Percentiles rank a stretch among this genome's conserved stretches.
Conservation (phyloP, 2,329 filamentous ascomycete genomes). For the Fusarium newnesense region DNA sequence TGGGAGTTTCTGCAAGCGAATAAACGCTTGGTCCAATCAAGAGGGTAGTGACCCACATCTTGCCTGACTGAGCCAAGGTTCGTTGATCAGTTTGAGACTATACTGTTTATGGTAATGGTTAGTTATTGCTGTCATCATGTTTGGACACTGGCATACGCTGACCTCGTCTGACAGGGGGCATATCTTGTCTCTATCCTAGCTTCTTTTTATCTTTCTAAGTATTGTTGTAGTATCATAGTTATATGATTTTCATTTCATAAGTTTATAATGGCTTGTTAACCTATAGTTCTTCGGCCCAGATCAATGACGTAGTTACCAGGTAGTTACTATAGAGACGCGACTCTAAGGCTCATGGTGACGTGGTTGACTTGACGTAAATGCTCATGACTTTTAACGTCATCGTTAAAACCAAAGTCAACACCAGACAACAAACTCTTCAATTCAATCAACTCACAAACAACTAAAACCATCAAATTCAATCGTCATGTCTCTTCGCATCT, state of each 20-base stretch:
- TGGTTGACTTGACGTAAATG: slow-evolving; percentile 3
- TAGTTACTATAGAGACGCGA: slow-evolving; percentile 11
- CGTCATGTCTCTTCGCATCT: slow-evolving; percentile 13
- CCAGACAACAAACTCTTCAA: fast-evolving
- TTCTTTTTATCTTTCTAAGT: fast-evolving
- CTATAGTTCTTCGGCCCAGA: too few species aligned
- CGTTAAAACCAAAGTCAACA: background rate
- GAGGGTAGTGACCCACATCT: fast-evolving
- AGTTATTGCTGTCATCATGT: background rate
- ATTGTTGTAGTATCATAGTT: fast-evolving
- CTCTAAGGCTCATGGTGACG: slow-evolving; percentile 24
- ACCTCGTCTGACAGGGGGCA: background rate
- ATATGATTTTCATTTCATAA: background rate
- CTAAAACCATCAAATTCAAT: fast-evolving
- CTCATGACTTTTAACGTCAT: background rate
- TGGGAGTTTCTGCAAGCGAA: background rate
- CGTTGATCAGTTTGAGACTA: fast-evolving
- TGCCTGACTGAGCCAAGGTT: background rate
- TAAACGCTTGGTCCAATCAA: background rate
- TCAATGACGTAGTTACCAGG: background rate
- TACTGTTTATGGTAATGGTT: background rate
- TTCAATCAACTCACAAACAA: background rate
- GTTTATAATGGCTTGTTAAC: fast-evolving
- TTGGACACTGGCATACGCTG: fast-evolving
- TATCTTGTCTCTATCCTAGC: too few species aligned